Base-by-base conservation (phyloP, 169 alveolate species). In the Plasmodium sp. region DNA sequence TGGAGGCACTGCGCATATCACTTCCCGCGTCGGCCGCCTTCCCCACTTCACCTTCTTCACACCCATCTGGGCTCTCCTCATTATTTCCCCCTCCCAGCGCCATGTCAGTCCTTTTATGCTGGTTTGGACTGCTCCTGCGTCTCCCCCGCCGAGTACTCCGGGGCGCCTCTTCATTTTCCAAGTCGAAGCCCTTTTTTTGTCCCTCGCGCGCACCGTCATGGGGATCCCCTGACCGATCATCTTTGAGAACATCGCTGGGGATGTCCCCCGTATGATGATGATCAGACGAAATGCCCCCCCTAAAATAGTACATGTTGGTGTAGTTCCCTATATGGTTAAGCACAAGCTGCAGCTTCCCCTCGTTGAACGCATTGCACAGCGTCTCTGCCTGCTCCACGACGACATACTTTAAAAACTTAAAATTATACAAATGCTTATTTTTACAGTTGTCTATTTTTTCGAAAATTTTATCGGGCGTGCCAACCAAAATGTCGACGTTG, bases 391-490 rank as follows among this genome's bases (percentile, higher is more conserved):
- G 92, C 77, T 91, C 95, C 33, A 91, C 82, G 16, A 91, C 71
- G 9, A 91, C 10, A 74, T 91, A 91, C 74, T 91, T 91, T 81
- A 91, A 91, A 81, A 91, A 91, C 74, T 91, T 91, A 45, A 91
- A 91, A 91, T 91, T 91, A 58, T 91, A 91, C 62, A 91, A 91
- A 91, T 91, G 95, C 58, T 91, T 91, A 81, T 91, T 91, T 74
- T 81, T 91, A 16, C 34, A 67, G 81, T 91, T 91, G 36, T 91
- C 95, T 71, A 91, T 36, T 73, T 91, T 91, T 81, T 91, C 95
- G 75, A 91, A 91, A 81, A 91, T 81, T 82, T 91, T 91, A 91
- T 91, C 95, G 4, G 95, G 95, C 7, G 95, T 91, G 3, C 95
- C 95, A 71, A 91, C 56, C 73, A 91, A 27, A 41, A 91, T 67